A percentile compares a stretch with the other conserved stretches of the same genome.
These are phyloP conservation scores for Pichia sp. DNA, from an alignment of 1,139 yeast species.

Conservation along the genomic window DNA sequence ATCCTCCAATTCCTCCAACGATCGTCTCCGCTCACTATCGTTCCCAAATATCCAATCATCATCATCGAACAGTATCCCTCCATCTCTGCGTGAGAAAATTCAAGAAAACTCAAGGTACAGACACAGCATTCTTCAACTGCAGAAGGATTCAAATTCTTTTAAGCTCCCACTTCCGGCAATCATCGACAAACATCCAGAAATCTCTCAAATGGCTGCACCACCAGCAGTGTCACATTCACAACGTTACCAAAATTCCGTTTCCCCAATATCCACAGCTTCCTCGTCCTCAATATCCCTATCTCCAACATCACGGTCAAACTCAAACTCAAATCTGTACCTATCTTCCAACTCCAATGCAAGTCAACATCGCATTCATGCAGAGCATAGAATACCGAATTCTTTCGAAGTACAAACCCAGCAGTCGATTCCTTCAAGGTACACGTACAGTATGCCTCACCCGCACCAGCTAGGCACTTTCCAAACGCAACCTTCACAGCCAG, in stretches of 20 bases:
- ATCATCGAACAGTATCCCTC: background rate
- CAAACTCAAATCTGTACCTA: too few species aligned
- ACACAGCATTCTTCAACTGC: conserved; percentile 7
- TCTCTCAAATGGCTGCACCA: too few species aligned
- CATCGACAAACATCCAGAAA: conserved; percentile 10
- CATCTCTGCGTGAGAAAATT: conserved; percentile 3
- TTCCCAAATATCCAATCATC: background rate
- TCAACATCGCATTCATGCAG: too few species aligned
- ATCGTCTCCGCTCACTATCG: background rate
- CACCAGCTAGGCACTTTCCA: too few species aligned
- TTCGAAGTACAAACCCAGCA: too few species aligned
- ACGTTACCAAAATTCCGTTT: background rate
- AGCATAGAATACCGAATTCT: too few species aligned
- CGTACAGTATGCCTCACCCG: too few species aligned
- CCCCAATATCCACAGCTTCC: background rate
- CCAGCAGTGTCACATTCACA: background rate
- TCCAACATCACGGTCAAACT: too few species aligned
- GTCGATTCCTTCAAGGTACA: too few species aligned
- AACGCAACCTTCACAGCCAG: too few species aligned
- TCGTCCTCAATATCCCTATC: background rate
- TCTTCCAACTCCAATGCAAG: too few species aligned
- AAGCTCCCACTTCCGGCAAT: conserved; percentile 18
- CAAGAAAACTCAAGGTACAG: conserved; percentile 7
- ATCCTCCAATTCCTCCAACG: background rate
- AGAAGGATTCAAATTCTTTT: conserved; percentile 7